A percentile compares a stretch with the other conserved stretches of the same genome.
Conservation (phyloP, 1,139 yeast species). For the Lodderomyces orthopsilosis region DNA sequence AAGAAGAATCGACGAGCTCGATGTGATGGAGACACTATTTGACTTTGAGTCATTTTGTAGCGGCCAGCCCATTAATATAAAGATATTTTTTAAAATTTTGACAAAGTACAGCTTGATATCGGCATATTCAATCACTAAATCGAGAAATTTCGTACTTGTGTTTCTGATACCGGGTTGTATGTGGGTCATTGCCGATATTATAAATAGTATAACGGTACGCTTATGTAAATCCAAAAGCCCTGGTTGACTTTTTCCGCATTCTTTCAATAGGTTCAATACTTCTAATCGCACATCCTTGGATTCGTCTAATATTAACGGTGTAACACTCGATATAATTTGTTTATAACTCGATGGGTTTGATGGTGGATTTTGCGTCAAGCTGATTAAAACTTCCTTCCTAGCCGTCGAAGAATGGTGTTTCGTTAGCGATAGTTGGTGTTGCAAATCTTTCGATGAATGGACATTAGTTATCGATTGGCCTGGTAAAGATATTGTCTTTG, state of each 20-base stretch:
- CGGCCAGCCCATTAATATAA: conserved; percentile 64
- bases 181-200: conserved; percentile 96
- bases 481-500: conserved; percentile 69
- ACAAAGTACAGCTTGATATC: conserved; percentile 56
- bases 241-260: conserved; percentile 49
- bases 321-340: conserved; percentile 52
- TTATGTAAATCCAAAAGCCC: conserved; percentile 67
- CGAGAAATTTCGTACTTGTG: conserved; percentile 64
- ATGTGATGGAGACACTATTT: conserved; percentile 44
- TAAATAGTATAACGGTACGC: conserved; percentile 62
- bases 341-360: conserved; percentile 53
- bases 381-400: conserved; percentile 66
- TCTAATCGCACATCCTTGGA: conserved; percentile 64
- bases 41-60: conserved; percentile 41
- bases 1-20: conserved; percentile 33
- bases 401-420: conserved; percentile 77
- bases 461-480: conserved; percentile 42
- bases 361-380: conserved; percentile 48
- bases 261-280: conserved; percentile 50
- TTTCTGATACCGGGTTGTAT: conserved; percentile 70
- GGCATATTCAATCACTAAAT: conserved; percentile 49
- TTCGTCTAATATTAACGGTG: conserved; percentile 62
- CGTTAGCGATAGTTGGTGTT: conserved; percentile 61
- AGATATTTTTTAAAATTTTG: conserved; percentile 55
- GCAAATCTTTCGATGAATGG: conserved; percentile 35